Conservation (phyloP, 225 moss, liverwort and hornwort species). For the Straminergon stramineum region DNA sequence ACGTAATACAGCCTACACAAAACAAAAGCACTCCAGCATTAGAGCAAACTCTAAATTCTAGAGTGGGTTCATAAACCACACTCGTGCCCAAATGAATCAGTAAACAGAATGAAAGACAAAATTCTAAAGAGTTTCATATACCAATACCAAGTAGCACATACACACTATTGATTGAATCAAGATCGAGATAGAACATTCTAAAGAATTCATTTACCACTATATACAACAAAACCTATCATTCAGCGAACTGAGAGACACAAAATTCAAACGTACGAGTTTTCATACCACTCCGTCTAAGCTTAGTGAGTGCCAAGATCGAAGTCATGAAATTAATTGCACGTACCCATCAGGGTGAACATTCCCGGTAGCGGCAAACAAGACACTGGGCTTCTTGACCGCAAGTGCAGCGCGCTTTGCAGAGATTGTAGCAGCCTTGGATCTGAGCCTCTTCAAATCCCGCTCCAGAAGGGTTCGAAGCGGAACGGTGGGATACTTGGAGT, state of each 20-base stretch:
- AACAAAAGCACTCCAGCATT: neutral
- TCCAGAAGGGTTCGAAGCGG: conserved; percentile 34
- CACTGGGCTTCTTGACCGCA: neutral
- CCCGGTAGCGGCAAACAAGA: conserved; percentile 20
- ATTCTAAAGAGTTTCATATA: neutral
- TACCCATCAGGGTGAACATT: conserved; percentile 40
- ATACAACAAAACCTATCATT: neutral
- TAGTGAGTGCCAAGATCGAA: neutral
- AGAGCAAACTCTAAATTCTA: neutral
- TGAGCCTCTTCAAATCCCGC: conserved; percentile 31
- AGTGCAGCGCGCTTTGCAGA: neutral
- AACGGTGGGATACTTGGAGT: conserved; percentile 5
- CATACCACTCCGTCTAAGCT: neutral
- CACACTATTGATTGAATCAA: neutral
- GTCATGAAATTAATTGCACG: neutral
- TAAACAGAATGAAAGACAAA: neutral
- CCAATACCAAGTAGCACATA: neutral
- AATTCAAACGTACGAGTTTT: neutral
- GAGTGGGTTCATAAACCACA: neutral
- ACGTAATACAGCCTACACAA: conserved; percentile 61
- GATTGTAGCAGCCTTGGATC: neutral
- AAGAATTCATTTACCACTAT: neutral
- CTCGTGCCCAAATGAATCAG: neutral
- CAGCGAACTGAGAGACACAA: neutral
- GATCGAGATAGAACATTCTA: neutral